Conservation (phyloP, 768 basidiomycete genomes). For the Trametes maxima region DNA sequence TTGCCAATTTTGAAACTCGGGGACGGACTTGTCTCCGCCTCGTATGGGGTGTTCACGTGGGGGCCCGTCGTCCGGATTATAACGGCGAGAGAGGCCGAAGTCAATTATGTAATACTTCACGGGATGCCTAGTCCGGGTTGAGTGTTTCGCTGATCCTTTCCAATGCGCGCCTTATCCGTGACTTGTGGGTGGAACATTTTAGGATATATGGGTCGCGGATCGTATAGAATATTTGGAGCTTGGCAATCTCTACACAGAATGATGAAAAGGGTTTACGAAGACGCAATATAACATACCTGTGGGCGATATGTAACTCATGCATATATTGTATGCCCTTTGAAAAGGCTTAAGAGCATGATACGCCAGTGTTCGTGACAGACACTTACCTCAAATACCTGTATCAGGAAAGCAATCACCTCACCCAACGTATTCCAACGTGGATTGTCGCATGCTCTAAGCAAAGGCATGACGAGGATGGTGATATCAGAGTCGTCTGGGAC, state of each 20-base stretch:
- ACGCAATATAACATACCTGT: slow-evolving; percentile 6
- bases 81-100: slow-evolving; percentile 19
- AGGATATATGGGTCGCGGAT: slow-evolving; percentile 12
- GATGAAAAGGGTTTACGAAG: not conserved
- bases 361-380: no score
- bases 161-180: slow-evolving; percentile 35
- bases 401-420: not conserved
- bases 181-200: slow-evolving; percentile 21
- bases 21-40: slow-evolving; percentile 25
- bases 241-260: slow-evolving; percentile 1
- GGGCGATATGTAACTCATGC: slow-evolving; percentile 17
- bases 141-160: slow-evolving; percentile 13
- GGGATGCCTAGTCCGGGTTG: slow-evolving; percentile 35
- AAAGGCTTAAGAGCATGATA: not conserved
- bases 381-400: not conserved
- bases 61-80: slow-evolving; percentile 16
- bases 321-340: slow-evolving; percentile 26
- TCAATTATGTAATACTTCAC: slow-evolving; percentile 31
- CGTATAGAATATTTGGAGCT: slow-evolving; percentile 17
- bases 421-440: slow-evolving; percentile 29
- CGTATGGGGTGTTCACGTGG: slow-evolving; percentile 5
- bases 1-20: slow-evolving; percentile 21
- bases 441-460: slow-evolving; percentile 32
- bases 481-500: slow-evolving; percentile 14
- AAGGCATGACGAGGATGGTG: slow-evolving; percentile 38